Evolutionary conservation across 768 basidiomycete genomes (phyloP).

Genomic region (Suillus ampliporus): DNA sequence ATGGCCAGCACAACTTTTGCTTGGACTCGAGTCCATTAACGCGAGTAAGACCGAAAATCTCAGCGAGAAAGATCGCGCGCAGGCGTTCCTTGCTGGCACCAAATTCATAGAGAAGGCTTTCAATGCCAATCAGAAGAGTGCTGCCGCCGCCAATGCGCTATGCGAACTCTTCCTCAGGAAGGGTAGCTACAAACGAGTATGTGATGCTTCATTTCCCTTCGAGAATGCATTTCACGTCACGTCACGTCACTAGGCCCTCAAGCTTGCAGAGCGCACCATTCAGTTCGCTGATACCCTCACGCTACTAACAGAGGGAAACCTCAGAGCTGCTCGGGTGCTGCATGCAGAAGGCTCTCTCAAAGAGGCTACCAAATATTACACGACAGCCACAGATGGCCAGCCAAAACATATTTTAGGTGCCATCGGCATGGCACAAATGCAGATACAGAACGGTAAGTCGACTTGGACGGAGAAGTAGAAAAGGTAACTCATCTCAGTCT

Average conservation of each 20-base stretch:
- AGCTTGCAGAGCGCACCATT: slow-evolving; percentile 91
- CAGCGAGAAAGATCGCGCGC: slow-evolving; percentile 64
- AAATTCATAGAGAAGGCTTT: slow-evolving; percentile 80
- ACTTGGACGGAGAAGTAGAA: background rate
- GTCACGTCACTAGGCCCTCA: slow-evolving; percentile 64
- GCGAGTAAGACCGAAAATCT: slow-evolving; percentile 75
- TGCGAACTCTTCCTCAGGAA: slow-evolving; percentile 81
- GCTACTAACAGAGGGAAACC: slow-evolving; percentile 84
- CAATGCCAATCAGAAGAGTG: slow-evolving; percentile 72
- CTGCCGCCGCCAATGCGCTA: slow-evolving; percentile 83
- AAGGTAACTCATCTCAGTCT: slow-evolving; percentile 9
- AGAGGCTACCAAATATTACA: slow-evolving; percentile 76
- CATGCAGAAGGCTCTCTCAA: slow-evolving; percentile 70
- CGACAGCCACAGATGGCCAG: slow-evolving; percentile 65
- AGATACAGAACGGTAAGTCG: slow-evolving; percentile 76
- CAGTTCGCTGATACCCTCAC: slow-evolving; percentile 92
- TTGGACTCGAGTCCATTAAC: slow-evolving; percentile 89
- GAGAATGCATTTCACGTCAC: background rate
- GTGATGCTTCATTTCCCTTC: slow-evolving; percentile 18
- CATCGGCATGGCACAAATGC: slow-evolving; percentile 87
- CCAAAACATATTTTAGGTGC: slow-evolving; percentile 80
- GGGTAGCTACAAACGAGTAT: slow-evolving; percentile 64
- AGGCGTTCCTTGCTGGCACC: slow-evolving; percentile 67
- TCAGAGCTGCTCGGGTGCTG: slow-evolving; percentile 80
- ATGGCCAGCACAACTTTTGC: slow-evolving; percentile 80